Evolutionary conservation across 331 rosid genomes (phyloP).

Genomic region (Rosa hybrid): DNA sequence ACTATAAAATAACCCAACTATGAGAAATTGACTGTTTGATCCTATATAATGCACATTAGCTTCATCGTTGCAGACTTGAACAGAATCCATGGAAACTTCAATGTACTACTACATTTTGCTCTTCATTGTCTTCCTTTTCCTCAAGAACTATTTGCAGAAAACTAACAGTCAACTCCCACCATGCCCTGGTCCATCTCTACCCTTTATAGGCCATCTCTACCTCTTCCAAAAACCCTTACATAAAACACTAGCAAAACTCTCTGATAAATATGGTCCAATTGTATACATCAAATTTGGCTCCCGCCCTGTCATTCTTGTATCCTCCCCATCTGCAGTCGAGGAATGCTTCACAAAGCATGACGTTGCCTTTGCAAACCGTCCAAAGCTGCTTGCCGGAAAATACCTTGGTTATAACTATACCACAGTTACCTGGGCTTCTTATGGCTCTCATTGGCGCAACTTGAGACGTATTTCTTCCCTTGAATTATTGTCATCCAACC

Average conservation of each 20-base stretch:
- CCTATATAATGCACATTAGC: neutral
- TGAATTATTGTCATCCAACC: conserved; percentile 15
- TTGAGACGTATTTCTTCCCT: conserved; percentile 21
- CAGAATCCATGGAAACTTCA: neutral
- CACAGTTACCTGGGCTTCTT: conserved; percentile 17
- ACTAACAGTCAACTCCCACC: conserved; percentile 15
- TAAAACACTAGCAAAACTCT: conserved; percentile 17
- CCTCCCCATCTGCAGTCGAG: conserved; percentile 23
- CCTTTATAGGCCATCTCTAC: conserved; percentile 33
- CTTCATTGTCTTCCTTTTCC: neutral
- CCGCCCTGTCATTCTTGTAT: conserved; percentile 20
- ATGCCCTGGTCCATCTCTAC: conserved; percentile 20
- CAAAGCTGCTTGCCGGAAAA: conserved; percentile 25
- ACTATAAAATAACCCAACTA: neutral
- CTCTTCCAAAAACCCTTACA: conserved; percentile 27
- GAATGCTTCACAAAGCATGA: conserved; percentile 38
- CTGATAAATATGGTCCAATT: conserved; percentile 22
- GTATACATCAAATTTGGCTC: conserved; percentile 27
- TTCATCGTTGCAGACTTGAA: neutral
- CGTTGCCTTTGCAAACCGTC: conserved; percentile 32
- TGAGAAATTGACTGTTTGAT: neutral
- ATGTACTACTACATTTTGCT: neutral
- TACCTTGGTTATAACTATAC: conserved; percentile 23
- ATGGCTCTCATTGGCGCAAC: conserved; percentile 38
- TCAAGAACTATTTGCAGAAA: neutral